Conservation (phyloP, 192 early-diverging fungal species). For the Rhizophagus sp. region DNA sequence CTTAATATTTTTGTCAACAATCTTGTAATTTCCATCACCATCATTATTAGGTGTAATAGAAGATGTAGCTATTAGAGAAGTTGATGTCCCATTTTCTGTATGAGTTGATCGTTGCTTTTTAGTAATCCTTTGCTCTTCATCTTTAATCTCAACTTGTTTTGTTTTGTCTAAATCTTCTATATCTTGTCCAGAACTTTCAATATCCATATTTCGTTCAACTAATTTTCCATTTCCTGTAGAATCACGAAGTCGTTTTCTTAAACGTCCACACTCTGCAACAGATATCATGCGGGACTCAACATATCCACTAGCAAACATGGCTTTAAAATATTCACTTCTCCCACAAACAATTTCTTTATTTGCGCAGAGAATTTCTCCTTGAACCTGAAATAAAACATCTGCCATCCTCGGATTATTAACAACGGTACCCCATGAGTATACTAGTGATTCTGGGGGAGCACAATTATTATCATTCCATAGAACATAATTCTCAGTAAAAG, state of each 20-base stretch:
- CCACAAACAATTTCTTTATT: slow-evolving; percentile 16
- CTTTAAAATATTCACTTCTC: slow-evolving; percentile 13
- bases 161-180: background rate
- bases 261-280: slow-evolving; percentile 3
- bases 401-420: slow-evolving; percentile 16
- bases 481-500: slow-evolving; percentile 8
- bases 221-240: background rate
- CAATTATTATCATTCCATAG: slow-evolving; percentile 13
- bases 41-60: background rate
- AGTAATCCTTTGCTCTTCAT: background rate
- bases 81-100: background rate
- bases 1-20: background rate
- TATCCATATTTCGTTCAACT: background rate
- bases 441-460: slow-evolving; percentile 6
- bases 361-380: background rate
- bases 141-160: background rate
- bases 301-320: slow-evolving; percentile 13
- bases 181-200: background rate
- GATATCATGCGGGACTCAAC: slow-evolving; percentile 6
- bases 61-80: background rate
- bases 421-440: background rate
- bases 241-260: slow-evolving; percentile 7
- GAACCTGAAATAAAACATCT: slow-evolving; percentile 14
- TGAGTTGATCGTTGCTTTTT: background rate
- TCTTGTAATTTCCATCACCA: background rate